These are phyloP conservation scores for Schwanniomyces occidentalis DNA, from an alignment of 805 yeast genomes.

Conservation along the genomic window DNA sequence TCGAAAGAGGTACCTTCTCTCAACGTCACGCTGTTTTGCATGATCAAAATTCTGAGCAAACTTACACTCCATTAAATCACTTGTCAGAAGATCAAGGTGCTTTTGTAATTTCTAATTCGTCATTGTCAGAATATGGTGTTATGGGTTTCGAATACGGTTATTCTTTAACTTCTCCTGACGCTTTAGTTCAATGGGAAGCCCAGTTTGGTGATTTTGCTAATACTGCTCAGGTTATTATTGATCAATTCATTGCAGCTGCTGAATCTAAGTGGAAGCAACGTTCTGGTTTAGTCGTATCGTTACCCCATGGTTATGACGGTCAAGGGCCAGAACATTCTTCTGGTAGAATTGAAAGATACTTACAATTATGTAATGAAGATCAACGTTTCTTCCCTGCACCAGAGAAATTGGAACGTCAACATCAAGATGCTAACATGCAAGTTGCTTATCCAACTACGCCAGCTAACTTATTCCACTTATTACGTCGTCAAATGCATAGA, in stretches of 20 bases:
- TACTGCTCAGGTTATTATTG: slow-evolving; percentile 97
- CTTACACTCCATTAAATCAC: slow-evolving; percentile 83
- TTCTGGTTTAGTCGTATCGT: slow-evolving; percentile 89
- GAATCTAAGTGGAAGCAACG: slow-evolving; percentile 99
- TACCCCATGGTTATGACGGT: slow-evolving; percentile 99
- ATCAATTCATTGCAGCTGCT: slow-evolving; percentile 95
- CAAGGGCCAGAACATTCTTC: slow-evolving; percentile 99
- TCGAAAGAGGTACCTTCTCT: slow-evolving; percentile 99
- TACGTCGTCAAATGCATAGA: slow-evolving; percentile 99
- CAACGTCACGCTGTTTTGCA: slow-evolving; percentile 99
- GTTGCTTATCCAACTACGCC: slow-evolving; percentile 98
- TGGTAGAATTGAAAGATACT: slow-evolving; percentile 94
- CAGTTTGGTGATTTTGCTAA: slow-evolving; percentile 99
- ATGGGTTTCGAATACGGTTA: slow-evolving; percentile 99
- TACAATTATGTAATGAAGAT: slow-evolving; percentile 95
- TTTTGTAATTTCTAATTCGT: slow-evolving; percentile 88
- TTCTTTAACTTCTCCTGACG: slow-evolving; percentile 95
- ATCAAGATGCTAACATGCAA: slow-evolving; percentile 98
- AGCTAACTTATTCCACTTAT: slow-evolving; percentile 90
- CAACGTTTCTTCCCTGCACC: slow-evolving; percentile 89
- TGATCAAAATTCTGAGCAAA: slow-evolving; percentile 84
- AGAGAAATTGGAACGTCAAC: slow-evolving; percentile 91
- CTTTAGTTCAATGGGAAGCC: slow-evolving; percentile 98
- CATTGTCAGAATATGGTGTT: slow-evolving; percentile 97
- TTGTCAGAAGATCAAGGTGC: slow-evolving; percentile 80